phyloP scores from a whole-genome alignment of 2,329 filamentous ascomycete species.

The Aspergillus viridinutans region DNA sequence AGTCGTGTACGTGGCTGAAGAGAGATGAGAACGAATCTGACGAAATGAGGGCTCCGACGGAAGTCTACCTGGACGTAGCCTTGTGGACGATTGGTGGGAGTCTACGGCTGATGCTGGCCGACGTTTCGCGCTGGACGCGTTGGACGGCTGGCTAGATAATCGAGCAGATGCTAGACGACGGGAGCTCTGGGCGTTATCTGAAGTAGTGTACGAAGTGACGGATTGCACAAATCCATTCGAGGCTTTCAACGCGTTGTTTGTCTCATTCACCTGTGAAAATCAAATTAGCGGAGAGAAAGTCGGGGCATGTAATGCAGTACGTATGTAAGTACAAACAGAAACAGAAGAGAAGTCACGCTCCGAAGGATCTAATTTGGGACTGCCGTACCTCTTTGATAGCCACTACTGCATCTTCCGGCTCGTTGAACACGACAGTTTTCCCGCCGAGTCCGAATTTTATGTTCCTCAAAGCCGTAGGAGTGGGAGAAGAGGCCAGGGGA shows the following conservation, averaged over 20 bases:
- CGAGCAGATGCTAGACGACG: slow-evolving; percentile 23
- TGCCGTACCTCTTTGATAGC: slow-evolving; percentile 52
- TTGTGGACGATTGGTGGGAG: slow-evolving; percentile 45
- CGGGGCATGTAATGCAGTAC: not conserved
- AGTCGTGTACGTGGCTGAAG: slow-evolving; percentile 25
- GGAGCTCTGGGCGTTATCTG: slow-evolving; percentile 31
- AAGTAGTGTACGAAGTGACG: slow-evolving; percentile 41
- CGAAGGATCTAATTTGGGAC: slow-evolving; percentile 7
- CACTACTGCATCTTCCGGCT: slow-evolving; percentile 55
- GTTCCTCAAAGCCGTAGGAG: slow-evolving; percentile 70
- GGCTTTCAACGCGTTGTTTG: slow-evolving; percentile 41
- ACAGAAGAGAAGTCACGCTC: not conserved
- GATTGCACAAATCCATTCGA: slow-evolving; percentile 48
- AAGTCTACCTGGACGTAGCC: slow-evolving; percentile 27
- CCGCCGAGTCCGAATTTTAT: slow-evolving; percentile 71
- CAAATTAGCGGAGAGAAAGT: slow-evolving; percentile 6
- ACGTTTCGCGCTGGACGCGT: slow-evolving; percentile 35
- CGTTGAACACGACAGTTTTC: slow-evolving; percentile 57
- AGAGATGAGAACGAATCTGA: slow-evolving; percentile 33
- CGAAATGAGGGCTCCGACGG: slow-evolving; percentile 50
- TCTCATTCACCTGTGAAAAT: slow-evolving; percentile 40
- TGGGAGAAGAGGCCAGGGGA: slow-evolving; percentile 77
- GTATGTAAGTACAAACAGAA: not conserved
- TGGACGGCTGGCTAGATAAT: slow-evolving; percentile 22
- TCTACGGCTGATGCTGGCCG: slow-evolving; percentile 53